phyloP scores from a whole-genome alignment of 495 filamentous ascomycete species.

The Staphylotrichum tortipilum region DNA sequence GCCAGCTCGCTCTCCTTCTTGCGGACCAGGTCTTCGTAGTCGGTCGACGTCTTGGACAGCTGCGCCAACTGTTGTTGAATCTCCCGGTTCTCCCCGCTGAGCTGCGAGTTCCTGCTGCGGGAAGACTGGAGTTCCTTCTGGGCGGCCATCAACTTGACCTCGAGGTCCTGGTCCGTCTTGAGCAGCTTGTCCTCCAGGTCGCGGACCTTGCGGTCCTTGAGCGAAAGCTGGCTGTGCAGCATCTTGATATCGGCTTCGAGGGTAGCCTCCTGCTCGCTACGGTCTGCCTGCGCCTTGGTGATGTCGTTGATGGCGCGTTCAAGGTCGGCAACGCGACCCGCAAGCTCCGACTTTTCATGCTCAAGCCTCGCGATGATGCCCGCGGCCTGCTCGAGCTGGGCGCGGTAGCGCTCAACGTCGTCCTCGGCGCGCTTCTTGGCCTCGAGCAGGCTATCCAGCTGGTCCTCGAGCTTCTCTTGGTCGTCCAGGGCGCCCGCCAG shows the following conservation, averaged over 20 bases:
- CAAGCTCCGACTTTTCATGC: slow-evolving; percentile 68
- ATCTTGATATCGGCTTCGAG: slow-evolving; percentile 78
- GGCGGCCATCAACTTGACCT: slow-evolving; percentile 73
- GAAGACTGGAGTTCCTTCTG: slow-evolving; percentile 72
- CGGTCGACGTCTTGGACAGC: slow-evolving; percentile 82
- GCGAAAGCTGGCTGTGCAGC: slow-evolving; percentile 77
- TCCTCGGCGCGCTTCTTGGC: slow-evolving; percentile 87
- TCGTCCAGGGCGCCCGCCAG: slow-evolving; percentile 88
- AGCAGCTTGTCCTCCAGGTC: slow-evolving; percentile 80
- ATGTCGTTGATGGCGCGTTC: slow-evolving; percentile 59
- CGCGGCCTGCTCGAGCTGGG: slow-evolving; percentile 85
- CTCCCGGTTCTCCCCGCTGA: slow-evolving; percentile 73
- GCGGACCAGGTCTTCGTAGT: slow-evolving; percentile 85
- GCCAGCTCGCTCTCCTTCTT: slow-evolving; percentile 91
- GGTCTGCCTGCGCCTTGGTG: slow-evolving; percentile 55
- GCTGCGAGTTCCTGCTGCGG: slow-evolving; percentile 61
- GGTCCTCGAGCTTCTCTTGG: slow-evolving; percentile 86
- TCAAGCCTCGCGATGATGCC: slow-evolving; percentile 77
- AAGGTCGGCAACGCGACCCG: slow-evolving; percentile 55
- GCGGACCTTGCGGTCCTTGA: slow-evolving; percentile 85
- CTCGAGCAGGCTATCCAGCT: slow-evolving; percentile 79
- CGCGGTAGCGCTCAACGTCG: slow-evolving; percentile 66
- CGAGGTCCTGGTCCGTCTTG: slow-evolving; percentile 80
- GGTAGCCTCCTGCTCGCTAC: slow-evolving; percentile 61
- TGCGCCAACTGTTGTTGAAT: slow-evolving; percentile 79